Evolutionary conservation across 1,284 basidiomycete species (phyloP), one percentile per base, ranked within the genome.

Genomic region (Boletus smithii): DNA sequence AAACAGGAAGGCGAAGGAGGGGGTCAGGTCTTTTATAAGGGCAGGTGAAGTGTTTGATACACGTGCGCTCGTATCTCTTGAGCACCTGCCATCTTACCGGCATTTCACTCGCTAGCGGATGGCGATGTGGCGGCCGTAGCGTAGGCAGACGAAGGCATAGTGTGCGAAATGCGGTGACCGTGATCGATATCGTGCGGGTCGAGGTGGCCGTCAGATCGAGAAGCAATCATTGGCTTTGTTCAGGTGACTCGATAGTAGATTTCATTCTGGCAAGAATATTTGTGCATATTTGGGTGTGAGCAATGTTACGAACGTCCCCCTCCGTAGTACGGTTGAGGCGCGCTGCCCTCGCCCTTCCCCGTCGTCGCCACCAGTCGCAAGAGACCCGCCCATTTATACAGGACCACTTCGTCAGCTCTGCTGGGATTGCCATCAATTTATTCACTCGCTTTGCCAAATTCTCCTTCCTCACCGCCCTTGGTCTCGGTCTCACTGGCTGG

Each of bases 381-480:
- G 44, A 38, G 8, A 11, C 10, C 26, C 26, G 10, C 3, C 34
- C 20, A 7, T 53, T 57, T 47, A 48, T 69, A 41, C 63, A 69
- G n/a, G 63, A 74, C 23, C 67, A 68, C 50, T 71, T 70, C 36
- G 59, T 64, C 0, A 50, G 54, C 26, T 67, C 72, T 36, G 63
- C 72, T 1, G 56, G 65, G 14, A 62, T 63, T 33, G 63, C 73
- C 8, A 36, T 75, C 47, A 60, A 61, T 44, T 50, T 70, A 50
- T 70, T 75, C 57, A 48, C 61, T 32, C 72, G 75, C 16, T 66
- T 75, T 47, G 18, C 65, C 51, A 73, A 71, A 54, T 69, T 66
- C 43, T 64, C 73, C 8, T 48, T 72, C 23, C 54, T 77, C 9
- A 66, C 70, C 5, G 48, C 69, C 9, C 54, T 74, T 2, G 66